Evolutionary conservation across 1,284 basidiomycete genomes (phyloP), one percentile per base, ranked within the genome.

Genomic region (Calocybe gambosa): DNA sequence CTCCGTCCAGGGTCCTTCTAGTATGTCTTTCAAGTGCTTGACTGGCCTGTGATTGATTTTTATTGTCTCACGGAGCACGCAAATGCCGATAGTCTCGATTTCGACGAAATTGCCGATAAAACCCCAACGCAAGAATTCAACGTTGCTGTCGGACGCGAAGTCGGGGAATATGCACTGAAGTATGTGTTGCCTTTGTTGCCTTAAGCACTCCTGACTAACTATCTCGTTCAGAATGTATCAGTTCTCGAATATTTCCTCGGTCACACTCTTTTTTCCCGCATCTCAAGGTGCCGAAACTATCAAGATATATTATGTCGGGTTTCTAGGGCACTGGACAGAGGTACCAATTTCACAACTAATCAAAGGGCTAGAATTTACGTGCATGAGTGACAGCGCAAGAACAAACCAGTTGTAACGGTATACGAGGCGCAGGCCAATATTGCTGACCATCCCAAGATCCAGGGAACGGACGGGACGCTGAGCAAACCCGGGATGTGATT

Each of bases 351-450:
- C 38, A 15, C 41, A 9, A 19, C 20, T 26, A n/a, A 23, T 9
- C 18, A 16, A 39, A 15, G 18, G 37, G 9, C 34, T 25, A 31
- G 20, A 25, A n/a, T 43, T 33, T 49, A 34, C 43, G 18, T 18
- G n/a, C 10, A 29, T 13, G 28, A 33, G 23, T 38, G 44, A 13
- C 53, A 89, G 85, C 74, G 79, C 41, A 88, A 82, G 60, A 68
- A 68, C 26, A 75, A 80, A 51, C 83, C 87, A 1, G 69, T 86
- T 28, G 73, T 89, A 44, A 80, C 86, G 0, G 81, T 90, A 6
- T 91, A 91, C 56, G 88, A 91, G 61, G 66, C 85, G 0, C 82
- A 84, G 56, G 82, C 88, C 5, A 90, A 88, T 52, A 65, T 82
- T 23, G 85, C 86, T 1, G 88, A 91, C 58, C 89, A 90, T 53